Evolutionary conservation across 2,329 filamentous ascomycete genomes (phyloP).

Genomic region (Juglanconis sp.): DNA sequence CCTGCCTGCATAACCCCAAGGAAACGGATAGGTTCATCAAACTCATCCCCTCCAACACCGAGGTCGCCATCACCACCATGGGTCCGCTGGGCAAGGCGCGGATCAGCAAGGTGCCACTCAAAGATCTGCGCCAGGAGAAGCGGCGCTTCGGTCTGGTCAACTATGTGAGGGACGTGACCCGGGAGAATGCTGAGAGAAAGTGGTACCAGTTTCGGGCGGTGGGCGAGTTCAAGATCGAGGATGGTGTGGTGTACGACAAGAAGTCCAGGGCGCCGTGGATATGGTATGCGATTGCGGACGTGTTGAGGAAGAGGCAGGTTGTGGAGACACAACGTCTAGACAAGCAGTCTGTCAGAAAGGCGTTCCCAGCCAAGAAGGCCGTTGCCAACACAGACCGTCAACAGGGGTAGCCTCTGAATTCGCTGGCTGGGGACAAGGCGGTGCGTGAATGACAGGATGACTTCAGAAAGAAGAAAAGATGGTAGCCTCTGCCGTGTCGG

Average conservation of each 20-base stretch:
- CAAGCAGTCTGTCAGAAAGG: neutral
- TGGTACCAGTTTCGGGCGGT: constrained; percentile 38
- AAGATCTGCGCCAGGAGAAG: constrained; percentile 30
- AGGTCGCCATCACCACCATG: constrained; percentile 53
- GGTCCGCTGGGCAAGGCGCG: constrained; percentile 53
- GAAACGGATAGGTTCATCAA: constrained; percentile 51
- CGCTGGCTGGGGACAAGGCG: too few species aligned
- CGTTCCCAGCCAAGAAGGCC: neutral
- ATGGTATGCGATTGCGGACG: constrained; percentile 31
- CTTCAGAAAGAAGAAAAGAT: too few species aligned
- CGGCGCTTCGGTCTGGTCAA: constrained; percentile 38
- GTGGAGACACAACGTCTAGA: neutral
- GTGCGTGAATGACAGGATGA: too few species aligned
- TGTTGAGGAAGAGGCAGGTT: neutral
- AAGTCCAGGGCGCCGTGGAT: constrained; percentile 31
- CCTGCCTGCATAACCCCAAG: constrained; percentile 59
- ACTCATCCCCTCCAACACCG: constrained; percentile 41
- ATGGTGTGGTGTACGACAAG: constrained; percentile 21
- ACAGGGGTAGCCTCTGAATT: neutral
- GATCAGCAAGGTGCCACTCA: constrained; percentile 30
- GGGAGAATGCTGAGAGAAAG: constrained; percentile 26
- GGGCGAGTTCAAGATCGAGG: constrained; percentile 32
- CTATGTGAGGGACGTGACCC: constrained; percentile 28
- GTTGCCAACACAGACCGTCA: neutral
- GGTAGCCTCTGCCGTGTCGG: too few species aligned